Conservation (phyloP, 805 yeast genomes). For the Geotrichum ghanense region DNA sequence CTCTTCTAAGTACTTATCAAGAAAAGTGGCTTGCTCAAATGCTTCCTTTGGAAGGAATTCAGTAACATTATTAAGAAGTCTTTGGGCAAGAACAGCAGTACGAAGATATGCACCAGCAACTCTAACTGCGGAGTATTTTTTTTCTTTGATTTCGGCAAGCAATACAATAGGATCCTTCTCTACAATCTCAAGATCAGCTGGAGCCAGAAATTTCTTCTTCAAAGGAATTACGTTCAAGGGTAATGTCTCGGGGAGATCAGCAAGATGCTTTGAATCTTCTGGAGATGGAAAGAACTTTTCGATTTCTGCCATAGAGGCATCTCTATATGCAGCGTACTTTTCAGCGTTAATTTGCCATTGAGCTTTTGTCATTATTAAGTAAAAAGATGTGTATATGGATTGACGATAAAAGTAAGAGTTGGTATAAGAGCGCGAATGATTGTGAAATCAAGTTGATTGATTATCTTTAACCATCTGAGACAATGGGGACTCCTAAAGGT, state of each 20-base stretch:
- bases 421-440: too few relatives aligned
- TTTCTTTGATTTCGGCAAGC: constrained; percentile 29
- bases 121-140: constrained; percentile 33
- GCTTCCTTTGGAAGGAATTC: constrained; percentile 21
- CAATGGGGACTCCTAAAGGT: too few relatives aligned
- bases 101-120: constrained; percentile 44
- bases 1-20: constrained; percentile 38
- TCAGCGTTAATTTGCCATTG: neutral
- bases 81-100: constrained; percentile 46
- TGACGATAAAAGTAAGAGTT: too few relatives aligned
- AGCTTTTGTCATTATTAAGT: too few relatives aligned
- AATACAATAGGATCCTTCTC: constrained; percentile 25
- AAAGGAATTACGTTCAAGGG: constrained; percentile 13
- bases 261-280: constrained; percentile 10
- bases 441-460: too few relatives aligned
- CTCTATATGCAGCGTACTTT: constrained; percentile 6
- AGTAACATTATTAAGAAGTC: constrained; percentile 41
- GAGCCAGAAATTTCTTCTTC: constrained; percentile 10
- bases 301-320: constrained; percentile 11
- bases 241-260: constrained; percentile 8
- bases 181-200: constrained; percentile 10
- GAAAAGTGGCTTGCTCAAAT: constrained; percentile 35
- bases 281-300: constrained; percentile 14
- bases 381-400: too few relatives aligned
- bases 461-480: too few relatives aligned